These are phyloP conservation scores for Fusarium virguliforme DNA, from an alignment of 2,329 filamentous ascomycete species.

Conservation along the genomic window DNA sequence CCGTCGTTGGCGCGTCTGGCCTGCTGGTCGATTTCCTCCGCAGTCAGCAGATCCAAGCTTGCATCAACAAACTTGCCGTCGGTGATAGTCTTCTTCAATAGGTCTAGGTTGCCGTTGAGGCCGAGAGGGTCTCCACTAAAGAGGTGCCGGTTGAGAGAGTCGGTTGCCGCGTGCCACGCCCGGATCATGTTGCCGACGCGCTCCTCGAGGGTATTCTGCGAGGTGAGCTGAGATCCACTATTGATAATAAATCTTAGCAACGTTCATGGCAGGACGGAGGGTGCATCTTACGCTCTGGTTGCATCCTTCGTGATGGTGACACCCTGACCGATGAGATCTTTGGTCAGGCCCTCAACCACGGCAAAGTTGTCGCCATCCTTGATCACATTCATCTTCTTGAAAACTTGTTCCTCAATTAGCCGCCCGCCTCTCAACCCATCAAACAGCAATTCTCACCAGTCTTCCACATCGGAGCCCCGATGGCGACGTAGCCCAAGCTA, in stretches of 20 bases:
- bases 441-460: neutral
- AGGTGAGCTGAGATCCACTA: conserved; percentile 9
- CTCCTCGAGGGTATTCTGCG: conserved; percentile 16
- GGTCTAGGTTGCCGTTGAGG: conserved; percentile 19
- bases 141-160: conserved; percentile 15
- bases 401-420: conserved; percentile 1
- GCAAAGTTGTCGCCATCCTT: conserved; percentile 14
- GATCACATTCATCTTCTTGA: conserved; percentile 19
- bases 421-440: neutral
- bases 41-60: conserved; percentile 10
- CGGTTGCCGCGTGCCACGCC: conserved; percentile 7
- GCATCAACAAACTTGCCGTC: conserved; percentile 12
- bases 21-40: conserved; percentile 14
- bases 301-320: conserved; percentile 13
- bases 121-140: conserved; percentile 17
- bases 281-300: neutral
- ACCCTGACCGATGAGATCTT: conserved; percentile 10
- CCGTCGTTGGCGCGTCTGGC: conserved; percentile 15
- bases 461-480: conserved; percentile 13
- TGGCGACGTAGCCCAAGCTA: conserved; percentile 11
- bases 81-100: conserved; percentile 2
- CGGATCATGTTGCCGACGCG: conserved; percentile 16
- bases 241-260: too few species aligned
- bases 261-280: too few species aligned
- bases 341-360: conserved; percentile 7